Evolutionary conservation across 2,329 filamentous ascomycete genomes (phyloP).

Genomic region (Phialocephala sp.): DNA sequence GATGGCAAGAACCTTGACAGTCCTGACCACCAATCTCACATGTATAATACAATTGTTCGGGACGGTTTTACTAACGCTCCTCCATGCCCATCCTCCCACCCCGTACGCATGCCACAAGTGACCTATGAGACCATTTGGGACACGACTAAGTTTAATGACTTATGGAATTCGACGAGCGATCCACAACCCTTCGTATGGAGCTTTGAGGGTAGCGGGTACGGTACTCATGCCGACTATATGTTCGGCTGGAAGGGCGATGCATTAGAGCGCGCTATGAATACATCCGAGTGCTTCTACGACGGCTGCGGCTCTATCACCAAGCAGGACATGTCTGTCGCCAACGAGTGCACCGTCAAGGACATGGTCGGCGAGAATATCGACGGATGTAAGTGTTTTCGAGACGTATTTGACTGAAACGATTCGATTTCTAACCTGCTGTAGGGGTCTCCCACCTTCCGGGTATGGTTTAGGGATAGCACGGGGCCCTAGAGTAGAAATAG

Average conservation of each 20-base stretch:
- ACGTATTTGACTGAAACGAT: neutral
- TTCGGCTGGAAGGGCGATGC: slow-evolving; percentile 59
- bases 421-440: neutral
- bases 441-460: neutral
- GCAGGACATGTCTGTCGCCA: slow-evolving; percentile 52
- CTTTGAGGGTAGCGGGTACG: slow-evolving; percentile 52
- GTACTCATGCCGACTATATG: slow-evolving; percentile 62
- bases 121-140: slow-evolving; percentile 11
- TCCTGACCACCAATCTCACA: slow-evolving; percentile 20
- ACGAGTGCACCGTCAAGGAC: slow-evolving; percentile 51
- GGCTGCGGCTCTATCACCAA: slow-evolving; percentile 52
- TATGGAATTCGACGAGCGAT: slow-evolving; percentile 12
- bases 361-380: slow-evolving; percentile 55
- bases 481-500: no score
- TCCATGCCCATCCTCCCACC: neutral
- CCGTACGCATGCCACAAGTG: neutral
- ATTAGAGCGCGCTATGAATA: slow-evolving; percentile 55
- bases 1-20: neutral
- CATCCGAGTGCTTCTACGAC: slow-evolving; percentile 47
- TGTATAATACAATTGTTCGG: neutral
- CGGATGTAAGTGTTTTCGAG: slow-evolving; percentile 47
- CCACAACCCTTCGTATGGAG: slow-evolving; percentile 18
- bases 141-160: neutral
- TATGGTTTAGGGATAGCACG: neutral
- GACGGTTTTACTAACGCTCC: neutral